These are phyloP conservation scores for Botryotinia convoluta DNA, from an alignment of 2,329 filamentous ascomycete species.

Conservation along the genomic window DNA sequence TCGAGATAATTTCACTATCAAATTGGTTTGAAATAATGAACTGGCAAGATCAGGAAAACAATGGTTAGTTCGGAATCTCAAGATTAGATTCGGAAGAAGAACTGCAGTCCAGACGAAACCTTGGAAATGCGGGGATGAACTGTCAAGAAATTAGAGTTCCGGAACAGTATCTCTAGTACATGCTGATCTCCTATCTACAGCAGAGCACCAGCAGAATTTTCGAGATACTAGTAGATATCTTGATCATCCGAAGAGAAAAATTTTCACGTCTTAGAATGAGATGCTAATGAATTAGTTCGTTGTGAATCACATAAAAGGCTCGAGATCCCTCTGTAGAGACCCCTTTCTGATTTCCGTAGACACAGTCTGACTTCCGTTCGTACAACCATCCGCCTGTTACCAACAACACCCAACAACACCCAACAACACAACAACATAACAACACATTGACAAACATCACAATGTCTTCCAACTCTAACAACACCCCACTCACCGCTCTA, in stretches of 20 bases:
- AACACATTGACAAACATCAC: not conserved
- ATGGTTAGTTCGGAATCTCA: not conserved
- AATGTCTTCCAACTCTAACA: not conserved
- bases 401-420: not conserved
- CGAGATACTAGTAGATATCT: not conserved
- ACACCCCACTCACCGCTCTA: not conserved
- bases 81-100: not conserved
- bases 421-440: no score
- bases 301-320: not conserved
- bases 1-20: not conserved
- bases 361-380: not conserved
- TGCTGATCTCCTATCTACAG: not conserved
- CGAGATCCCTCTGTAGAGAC: not conserved
- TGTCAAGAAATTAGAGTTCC: not conserved
- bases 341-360: not conserved
- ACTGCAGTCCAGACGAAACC: not conserved
- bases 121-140: not conserved
- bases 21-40: not conserved
- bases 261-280: not conserved
- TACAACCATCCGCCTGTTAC: not conserved
- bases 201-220: not conserved
- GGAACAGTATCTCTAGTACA: not conserved
- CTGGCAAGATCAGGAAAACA: not conserved
- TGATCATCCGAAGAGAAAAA: not conserved
- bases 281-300: not conserved